Base-by-base conservation (phyloP, 352 stramenopile species). In the Phytophthora rubi region DNA sequence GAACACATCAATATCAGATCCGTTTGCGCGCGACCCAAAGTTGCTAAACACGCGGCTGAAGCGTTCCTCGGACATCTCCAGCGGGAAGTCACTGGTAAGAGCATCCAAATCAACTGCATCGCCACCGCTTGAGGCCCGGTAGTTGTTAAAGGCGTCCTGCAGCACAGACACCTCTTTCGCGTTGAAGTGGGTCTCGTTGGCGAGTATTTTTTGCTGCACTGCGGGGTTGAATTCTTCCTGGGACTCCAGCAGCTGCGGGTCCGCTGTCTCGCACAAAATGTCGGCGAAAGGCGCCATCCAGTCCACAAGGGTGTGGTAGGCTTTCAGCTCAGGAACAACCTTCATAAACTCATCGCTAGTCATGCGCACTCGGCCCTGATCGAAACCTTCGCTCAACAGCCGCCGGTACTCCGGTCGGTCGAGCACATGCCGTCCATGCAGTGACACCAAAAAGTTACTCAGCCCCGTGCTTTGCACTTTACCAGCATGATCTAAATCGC, bases 221-320 rank as follows among this genome's bases (percentile, higher is more conserved):
- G 88, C 84, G 26, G 89, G 89, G 57, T 96, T 96, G 55, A 95
- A 96, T 64, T 95, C 88, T 71, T 96, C 89, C 55, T 96, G 89
- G 0, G 86, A 92, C 52, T 96, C 89, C 26, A 96, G 76, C 48
- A 96, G 60, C 33, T 92, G 74, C 13, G 85, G 87, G 48, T 94
- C 77, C 3, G 86, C 85, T 18, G 83, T 93, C 66, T 96, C 89
- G 59, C 88, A 95, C 44, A 95, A 65, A 68, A 95, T 92, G n/a
- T 93, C 85, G 21, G 91, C 87, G 56, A 96, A 95, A 39, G 83
- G 76, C 13, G 80, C 66, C 89, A 96, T 96, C 89, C 89, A 96
- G 42, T 92, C 87, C 21, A 93, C 70, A 1, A 96, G 72, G 8
- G 91, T 83, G 10, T 82, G 68, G 15, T 79, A 79, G 2, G 81